Base-by-base conservation (phyloP, 495 filamentous ascomycete species). In the Chlorociboria aeruginascens region DNA sequence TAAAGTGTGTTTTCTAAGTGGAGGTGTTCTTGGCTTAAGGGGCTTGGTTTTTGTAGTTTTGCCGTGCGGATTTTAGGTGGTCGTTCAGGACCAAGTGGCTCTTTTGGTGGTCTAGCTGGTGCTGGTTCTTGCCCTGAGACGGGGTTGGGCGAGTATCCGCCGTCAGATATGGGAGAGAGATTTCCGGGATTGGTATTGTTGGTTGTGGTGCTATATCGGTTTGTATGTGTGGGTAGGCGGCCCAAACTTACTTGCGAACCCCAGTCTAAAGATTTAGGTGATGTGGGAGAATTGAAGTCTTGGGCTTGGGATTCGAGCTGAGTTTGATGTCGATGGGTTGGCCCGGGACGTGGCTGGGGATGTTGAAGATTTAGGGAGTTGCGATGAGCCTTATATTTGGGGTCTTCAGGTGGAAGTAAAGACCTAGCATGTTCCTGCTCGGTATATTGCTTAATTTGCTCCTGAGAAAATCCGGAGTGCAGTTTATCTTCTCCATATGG, bases 371-470 rank as follows among this genome's bases (percentile, higher is more conserved):
- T 88, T 29, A 94, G 66, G 39, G 86, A 93, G 61, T 92, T 85
- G 42, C 89, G 86, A 63, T 95, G 85, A 13, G 86, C 86, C 57
- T 85, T 80, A 61, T 95, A 95, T 61, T 94, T 93, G 30, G 89
- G 86, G 48, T 86, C 82, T 59, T 95, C 89, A 17, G 86, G 85
- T 11, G 79, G 81, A 14, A 83, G 70, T 29, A 84, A 61, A 2
- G 81, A 79, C 0, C 76, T 81, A 1, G 77, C 71, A 25, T 78
- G 74, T 4, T 76, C 69, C 50, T 73, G 68, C 34, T 77, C 69
- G 45, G 62, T 46, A 30, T 51, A 51, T 14, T 48, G 48, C 35
- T 53, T 34, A 32, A 59, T 33, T 17, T 58, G 58, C 9, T 63
- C 50, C 34, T 59, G 32, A 7, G 83, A 82, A 56, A 77, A 79